phyloP scores from a whole-genome alignment of 768 basidiomycete species.

The Termitomyces eurrhizus region DNA sequence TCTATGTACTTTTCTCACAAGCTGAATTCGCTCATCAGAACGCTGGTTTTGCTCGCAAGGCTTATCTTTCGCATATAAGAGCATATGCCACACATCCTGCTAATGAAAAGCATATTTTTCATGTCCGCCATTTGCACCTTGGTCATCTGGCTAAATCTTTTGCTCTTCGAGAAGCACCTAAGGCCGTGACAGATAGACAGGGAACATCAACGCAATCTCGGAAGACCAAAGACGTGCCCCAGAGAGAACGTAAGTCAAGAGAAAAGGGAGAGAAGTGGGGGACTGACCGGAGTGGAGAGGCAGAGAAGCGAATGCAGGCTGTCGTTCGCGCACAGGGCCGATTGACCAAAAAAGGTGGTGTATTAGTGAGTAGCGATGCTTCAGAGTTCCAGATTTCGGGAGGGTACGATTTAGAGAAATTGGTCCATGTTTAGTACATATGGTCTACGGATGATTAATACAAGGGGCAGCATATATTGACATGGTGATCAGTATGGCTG shows the following conservation, averaged over 20 bases:
- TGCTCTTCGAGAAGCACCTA: constrained; percentile 83
- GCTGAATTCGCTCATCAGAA: constrained; percentile 48
- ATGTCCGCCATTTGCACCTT: constrained; percentile 89
- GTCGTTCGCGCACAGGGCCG: constrained; percentile 83
- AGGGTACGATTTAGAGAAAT: constrained; percentile 55
- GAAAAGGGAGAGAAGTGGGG: constrained; percentile 32
- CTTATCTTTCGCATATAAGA: constrained; percentile 89
- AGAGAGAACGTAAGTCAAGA: constrained; percentile 9
- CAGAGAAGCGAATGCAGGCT: constrained; percentile 82
- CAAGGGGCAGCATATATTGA: background rate
- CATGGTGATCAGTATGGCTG: background rate
- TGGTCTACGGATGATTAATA: background rate
- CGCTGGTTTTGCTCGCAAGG: constrained; percentile 70
- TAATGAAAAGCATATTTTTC: constrained; percentile 95
- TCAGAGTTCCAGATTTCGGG: constrained; percentile 80
- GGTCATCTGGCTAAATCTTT: constrained; percentile 94
- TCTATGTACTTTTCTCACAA: constrained; percentile 3
- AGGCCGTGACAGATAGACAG: constrained; percentile 32
- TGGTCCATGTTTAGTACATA: constrained; percentile 32
- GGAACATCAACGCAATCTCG: constrained; percentile 18
- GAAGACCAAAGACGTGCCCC: constrained; percentile 20
- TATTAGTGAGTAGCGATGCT: constrained; percentile 61
- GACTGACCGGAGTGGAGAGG: constrained; percentile 43
- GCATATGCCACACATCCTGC: constrained; percentile 97
- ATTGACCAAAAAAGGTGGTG: constrained; percentile 74